Evolutionary conservation across 1,284 basidiomycete genomes (phyloP), one percentile per base, ranked within the genome.

Genomic region (Sphagnurus paluster): DNA sequence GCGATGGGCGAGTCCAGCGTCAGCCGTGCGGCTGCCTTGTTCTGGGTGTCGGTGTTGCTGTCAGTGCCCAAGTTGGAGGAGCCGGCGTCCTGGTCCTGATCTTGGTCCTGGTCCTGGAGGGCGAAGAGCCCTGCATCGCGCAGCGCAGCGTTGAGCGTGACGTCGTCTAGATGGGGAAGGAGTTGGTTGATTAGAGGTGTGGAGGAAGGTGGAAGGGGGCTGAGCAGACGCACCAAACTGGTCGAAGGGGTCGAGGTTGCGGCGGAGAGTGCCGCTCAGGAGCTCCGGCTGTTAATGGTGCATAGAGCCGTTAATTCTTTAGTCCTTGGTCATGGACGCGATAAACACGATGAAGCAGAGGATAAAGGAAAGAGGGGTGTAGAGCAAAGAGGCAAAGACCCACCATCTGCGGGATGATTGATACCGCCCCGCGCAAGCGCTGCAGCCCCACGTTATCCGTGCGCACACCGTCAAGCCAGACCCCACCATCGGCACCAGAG

Each of bases 231-330:
- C n/a, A 53, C 45, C 49, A 57, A 83, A 73, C 59, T 85, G 74
- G 4, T 74, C 77, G 60, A 90, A 91, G 0, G 89, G 88, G 57
- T 85, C 84, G 7, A 86, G 59, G 56, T 83, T 83, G 32, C 74
- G 62, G 4, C 80, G 68, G n/a, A 84, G 58, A 0, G 74, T 72
- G 5, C 80, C 83, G 47, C 74, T 76, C 41, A 86, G 64, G 1
- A 85, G 67, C 52, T 86, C 82, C 2, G 89, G 87, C 75, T 81
- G 46, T 21, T n/a, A 26, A 5, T 26, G n/a, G n/a, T n/a, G n/a
- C n/a, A n/a, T n/a, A n/a, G n/a, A n/a, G n/a, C n/a, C n/a, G n/a
- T n/a, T n/a, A n/a, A n/a, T n/a, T n/a, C n/a, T n/a, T n/a, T n/a
- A n/a, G n/a, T n/a, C n/a, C n/a, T n/a, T n/a, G n/a, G n/a, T n/a